Evolutionary conservation across 352 stramenopile genomes (phyloP).

Genomic region (Phytopythium sindhum): DNA sequence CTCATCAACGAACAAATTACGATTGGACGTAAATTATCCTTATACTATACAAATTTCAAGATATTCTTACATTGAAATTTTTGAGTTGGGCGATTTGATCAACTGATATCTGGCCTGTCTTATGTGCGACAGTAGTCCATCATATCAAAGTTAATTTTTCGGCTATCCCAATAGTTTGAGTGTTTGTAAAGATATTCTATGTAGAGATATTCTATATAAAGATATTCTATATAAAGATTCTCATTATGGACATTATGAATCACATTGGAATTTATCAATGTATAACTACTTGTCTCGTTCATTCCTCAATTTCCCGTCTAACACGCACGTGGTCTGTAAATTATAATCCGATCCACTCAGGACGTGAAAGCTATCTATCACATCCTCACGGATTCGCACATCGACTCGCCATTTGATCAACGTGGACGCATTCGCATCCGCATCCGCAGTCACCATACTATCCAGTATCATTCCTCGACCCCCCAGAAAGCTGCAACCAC

Average conservation of each 20-base stretch:
- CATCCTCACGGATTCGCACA: background rate
- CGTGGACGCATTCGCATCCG: background rate
- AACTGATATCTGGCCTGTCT: conserved; percentile 3
- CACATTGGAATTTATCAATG: too few species aligned
- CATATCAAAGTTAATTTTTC: conserved; percentile 9
- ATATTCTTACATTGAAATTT: too few species aligned
- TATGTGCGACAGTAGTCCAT: conserved; percentile 3
- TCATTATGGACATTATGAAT: too few species aligned
- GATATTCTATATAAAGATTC: too few species aligned
- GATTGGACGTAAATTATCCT: too few species aligned
- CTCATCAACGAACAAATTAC: too few species aligned
- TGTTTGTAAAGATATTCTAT: too few species aligned
- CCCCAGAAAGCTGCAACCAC: background rate
- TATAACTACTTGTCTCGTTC: background rate
- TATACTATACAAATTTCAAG: background rate
- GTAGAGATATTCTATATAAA: too few species aligned
- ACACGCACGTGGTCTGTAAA: background rate
- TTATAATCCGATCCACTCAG: background rate
- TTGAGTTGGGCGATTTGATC: too few species aligned
- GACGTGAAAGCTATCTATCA: background rate
- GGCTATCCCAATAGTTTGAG: too few species aligned
- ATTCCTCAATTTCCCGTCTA: background rate
- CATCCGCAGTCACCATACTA: background rate
- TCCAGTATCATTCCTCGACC: background rate
- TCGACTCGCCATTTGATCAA: background rate